Conservation (phyloP, 2,329 filamentous ascomycete genomes). For the Pseudogymnoascus sp. region DNA sequence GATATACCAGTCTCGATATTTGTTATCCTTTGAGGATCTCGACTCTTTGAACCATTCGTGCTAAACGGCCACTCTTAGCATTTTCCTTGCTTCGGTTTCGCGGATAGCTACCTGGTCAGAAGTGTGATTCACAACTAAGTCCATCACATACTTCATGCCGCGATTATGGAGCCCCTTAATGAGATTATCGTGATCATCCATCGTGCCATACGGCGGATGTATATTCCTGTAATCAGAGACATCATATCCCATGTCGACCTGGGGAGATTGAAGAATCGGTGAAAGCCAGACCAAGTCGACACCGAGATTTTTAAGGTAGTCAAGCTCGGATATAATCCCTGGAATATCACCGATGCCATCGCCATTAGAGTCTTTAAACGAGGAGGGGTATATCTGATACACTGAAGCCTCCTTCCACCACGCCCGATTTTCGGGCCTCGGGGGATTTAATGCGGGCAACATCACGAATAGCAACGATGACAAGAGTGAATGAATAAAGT, state of each 20-base stretch:
- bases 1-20: conserved; percentile 56
- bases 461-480: neutral
- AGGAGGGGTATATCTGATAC: conserved; percentile 52
- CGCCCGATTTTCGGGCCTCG: conserved; percentile 16
- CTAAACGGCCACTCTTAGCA: conserved; percentile 35
- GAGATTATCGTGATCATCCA: conserved; percentile 56
- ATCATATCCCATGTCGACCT: conserved; percentile 65
- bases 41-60: conserved; percentile 52
- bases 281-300: conserved; percentile 60
- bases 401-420: conserved; percentile 36
- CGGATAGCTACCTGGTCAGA: conserved; percentile 30
- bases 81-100: neutral
- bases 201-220: conserved; percentile 56
- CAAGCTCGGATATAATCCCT: conserved; percentile 53
- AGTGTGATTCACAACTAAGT: conserved; percentile 70
- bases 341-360: conserved; percentile 53
- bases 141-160: conserved; percentile 60
- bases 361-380: conserved; percentile 47
- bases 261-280: conserved; percentile 56
- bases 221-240: conserved; percentile 60
- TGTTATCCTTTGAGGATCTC: conserved; percentile 36
- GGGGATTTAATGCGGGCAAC: neutral
- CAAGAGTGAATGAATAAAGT: too few relatives aligned
- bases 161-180: conserved; percentile 49
- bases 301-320: conserved; percentile 52